These are phyloP conservation scores for Barnettozyma botsteinii DNA, from an alignment of 805 yeast species.

Conservation along the genomic window DNA sequence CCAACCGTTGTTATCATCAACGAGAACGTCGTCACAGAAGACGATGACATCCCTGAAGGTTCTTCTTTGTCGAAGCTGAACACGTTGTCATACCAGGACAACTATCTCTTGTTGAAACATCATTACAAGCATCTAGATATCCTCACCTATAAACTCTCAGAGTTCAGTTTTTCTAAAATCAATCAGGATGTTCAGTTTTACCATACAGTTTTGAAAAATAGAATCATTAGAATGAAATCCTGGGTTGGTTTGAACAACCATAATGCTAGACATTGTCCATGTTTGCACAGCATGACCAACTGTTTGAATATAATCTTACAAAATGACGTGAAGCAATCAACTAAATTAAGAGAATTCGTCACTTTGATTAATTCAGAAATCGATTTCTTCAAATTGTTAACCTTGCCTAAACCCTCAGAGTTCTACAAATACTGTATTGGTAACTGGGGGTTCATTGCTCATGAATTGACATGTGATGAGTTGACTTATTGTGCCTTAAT, in stretches of 20 bases:
- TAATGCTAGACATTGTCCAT: slow-evolving; percentile 17
- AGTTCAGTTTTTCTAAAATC: slow-evolving; percentile 14
- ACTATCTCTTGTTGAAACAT: slow-evolving; percentile 11
- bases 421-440: slow-evolving; percentile 37
- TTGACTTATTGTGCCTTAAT: slow-evolving; percentile 52
- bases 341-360: slow-evolving; percentile 15
- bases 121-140: slow-evolving; percentile 24
- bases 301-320: slow-evolving; percentile 23
- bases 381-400: slow-evolving; percentile 23
- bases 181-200: slow-evolving; percentile 17
- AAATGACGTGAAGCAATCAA: slow-evolving; percentile 11
- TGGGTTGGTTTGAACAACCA: slow-evolving; percentile 36
- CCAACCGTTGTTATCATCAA: slow-evolving; percentile 23
- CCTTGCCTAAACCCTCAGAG: slow-evolving; percentile 20
- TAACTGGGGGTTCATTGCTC: slow-evolving; percentile 69
- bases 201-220: slow-evolving; percentile 20
- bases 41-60: background rate
- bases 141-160: slow-evolving; percentile 14
- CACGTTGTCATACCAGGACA: slow-evolving; percentile 11
- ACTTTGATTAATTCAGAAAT: slow-evolving; percentile 25
- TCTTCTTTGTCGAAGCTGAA: slow-evolving; percentile 7
- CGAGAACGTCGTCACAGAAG: slow-evolving; percentile 7
- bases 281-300: slow-evolving; percentile 32
- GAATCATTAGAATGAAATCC: slow-evolving; percentile 33
- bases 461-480: slow-evolving; percentile 58